These are phyloP conservation scores for Diaporthe sp. DNA, from an alignment of 2,329 filamentous ascomycete species.

Conservation along the genomic window DNA sequence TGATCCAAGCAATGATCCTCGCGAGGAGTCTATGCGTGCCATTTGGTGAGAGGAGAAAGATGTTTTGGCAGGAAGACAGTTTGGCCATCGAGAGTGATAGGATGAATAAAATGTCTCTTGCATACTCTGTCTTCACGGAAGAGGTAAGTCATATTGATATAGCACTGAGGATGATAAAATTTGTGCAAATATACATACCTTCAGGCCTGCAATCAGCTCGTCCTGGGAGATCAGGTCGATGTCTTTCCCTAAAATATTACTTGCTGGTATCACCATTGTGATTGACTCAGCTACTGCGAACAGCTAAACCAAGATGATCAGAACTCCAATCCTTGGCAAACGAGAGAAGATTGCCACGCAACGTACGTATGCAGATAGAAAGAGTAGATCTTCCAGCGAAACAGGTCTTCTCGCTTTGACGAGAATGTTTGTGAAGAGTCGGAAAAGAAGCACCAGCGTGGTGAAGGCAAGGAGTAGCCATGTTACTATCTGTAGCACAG, in stretches of 20 bases:
- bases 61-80: neutral
- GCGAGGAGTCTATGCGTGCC: neutral
- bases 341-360: neutral
- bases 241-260: neutral
- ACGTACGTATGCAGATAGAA: conserved; percentile 7
- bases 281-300: neutral
- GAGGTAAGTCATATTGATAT: neutral
- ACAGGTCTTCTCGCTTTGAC: neutral
- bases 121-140: neutral
- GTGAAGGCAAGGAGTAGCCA: conserved; percentile 1
- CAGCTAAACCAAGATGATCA: neutral
- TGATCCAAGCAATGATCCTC: neutral
- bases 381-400: neutral
- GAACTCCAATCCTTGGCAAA: neutral
- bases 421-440: neutral
- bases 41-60: neutral
- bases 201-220: neutral
- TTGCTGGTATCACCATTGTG: neutral
- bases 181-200: neutral
- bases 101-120: neutral
- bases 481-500: neutral
- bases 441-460: neutral
- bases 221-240: neutral
- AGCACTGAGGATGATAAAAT: neutral
- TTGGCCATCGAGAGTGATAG: neutral